These are phyloP conservation scores for Amanita pallidorosea DNA, from an alignment of 768 basidiomycete species.

Conservation along the genomic window DNA sequence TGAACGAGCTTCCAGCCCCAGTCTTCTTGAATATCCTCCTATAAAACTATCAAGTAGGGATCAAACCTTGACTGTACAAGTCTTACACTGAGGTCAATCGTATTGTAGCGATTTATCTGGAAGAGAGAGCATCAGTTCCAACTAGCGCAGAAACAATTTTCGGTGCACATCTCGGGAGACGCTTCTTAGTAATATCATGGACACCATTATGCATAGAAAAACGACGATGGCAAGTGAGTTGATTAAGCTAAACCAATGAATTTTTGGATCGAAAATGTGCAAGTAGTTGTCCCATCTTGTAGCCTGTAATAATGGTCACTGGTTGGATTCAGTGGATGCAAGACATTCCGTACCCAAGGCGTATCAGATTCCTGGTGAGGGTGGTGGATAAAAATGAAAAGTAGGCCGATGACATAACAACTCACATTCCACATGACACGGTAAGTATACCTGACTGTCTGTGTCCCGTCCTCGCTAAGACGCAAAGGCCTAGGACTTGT, in stretches of 20 bases:
- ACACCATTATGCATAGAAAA: conserved; percentile 90
- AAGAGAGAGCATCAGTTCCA: conserved; percentile 10
- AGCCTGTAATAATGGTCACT: conserved; percentile 38
- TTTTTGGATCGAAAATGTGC: conserved; percentile 85
- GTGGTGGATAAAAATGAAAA: neutral
- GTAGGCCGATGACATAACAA: conserved; percentile 3
- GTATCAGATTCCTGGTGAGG: conserved; percentile 63
- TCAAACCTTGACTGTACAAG: neutral
- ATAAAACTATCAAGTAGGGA: conserved; percentile 3
- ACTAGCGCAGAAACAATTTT: neutral
- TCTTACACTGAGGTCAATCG: conserved; percentile 78
- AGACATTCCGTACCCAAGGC: conserved; percentile 48
- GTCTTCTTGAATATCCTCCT: conserved; percentile 97
- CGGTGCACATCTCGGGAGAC: conserved; percentile 76
- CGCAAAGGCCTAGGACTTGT: conserved; percentile 33
- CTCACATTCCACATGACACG: conserved; percentile 79
- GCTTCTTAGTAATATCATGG: conserved; percentile 77
- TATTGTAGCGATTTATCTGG: conserved; percentile 91
- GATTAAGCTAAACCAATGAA: conserved; percentile 94
- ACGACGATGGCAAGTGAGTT: conserved; percentile 88
- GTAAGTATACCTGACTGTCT: conserved; percentile 78
- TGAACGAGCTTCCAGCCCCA: conserved; percentile 98
- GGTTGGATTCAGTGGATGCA: neutral
- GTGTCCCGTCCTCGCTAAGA: conserved; percentile 48
- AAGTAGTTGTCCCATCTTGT: conserved; percentile 96